These are phyloP conservation scores for Vachellia pachyceras DNA, from an alignment of 306 rosid genomes.

Conservation along the genomic window DNA sequence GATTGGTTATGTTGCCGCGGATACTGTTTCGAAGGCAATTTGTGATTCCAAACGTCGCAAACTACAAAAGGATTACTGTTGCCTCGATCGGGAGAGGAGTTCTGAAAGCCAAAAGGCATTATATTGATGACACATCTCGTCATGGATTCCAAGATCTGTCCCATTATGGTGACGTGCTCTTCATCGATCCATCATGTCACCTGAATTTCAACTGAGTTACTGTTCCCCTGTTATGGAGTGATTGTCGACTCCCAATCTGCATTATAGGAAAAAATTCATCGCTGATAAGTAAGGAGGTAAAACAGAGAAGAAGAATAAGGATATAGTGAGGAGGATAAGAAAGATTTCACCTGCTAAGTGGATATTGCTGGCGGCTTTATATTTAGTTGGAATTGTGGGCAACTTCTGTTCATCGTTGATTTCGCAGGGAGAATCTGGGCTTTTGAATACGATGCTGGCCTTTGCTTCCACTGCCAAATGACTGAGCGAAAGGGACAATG, in stretches of 20 bases:
- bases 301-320: constrained; percentile 21
- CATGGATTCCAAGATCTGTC: constrained; percentile 26
- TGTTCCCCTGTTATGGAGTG: constrained; percentile 36
- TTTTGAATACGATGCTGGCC: constrained; percentile 24
- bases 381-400: constrained; percentile 7
- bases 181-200: neutral
- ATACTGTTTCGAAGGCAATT: constrained; percentile 26
- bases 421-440: constrained; percentile 20
- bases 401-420: constrained; percentile 22
- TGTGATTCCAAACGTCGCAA: constrained; percentile 13
- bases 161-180: constrained; percentile 18
- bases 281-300: too few species aligned
- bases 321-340: neutral
- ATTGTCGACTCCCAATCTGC: neutral
- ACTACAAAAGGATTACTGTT: neutral
- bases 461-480: neutral
- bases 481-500: neutral
- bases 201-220: neutral
- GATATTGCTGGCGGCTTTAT: constrained; percentile 2
- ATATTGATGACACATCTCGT: constrained; percentile 14
- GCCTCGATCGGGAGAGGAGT: neutral
- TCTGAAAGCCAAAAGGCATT: neutral
- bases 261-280: neutral
- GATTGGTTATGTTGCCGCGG: constrained; percentile 21
- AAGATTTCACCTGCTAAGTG: constrained; percentile 7